Conservation (phyloP, 768 basidiomycete species). For the Termitomyces sp. region DNA sequence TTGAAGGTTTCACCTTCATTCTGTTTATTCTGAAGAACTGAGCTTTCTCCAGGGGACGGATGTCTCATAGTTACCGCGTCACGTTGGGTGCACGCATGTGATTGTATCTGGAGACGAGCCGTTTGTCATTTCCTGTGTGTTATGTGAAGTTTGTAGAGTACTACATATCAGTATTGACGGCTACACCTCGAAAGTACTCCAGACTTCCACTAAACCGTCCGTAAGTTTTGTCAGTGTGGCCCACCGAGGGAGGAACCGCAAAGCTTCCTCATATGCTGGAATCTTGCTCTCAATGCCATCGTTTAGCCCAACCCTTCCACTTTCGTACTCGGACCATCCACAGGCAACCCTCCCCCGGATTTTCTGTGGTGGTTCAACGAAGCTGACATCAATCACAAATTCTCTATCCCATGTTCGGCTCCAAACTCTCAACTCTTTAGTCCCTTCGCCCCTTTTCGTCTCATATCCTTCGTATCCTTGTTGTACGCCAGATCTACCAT, state of each 20-base stretch:
- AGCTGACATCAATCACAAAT: slow-evolving; percentile 45
- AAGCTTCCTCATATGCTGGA: slow-evolving; percentile 66
- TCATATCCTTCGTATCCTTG: slow-evolving; percentile 10
- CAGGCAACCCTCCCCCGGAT: slow-evolving; percentile 44
- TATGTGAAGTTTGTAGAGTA: not conserved
- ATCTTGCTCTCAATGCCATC: slow-evolving; percentile 61
- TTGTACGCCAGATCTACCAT: slow-evolving; percentile 4
- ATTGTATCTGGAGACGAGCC: not conserved
- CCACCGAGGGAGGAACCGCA: slow-evolving; percentile 67
- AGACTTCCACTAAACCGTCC: slow-evolving; percentile 60
- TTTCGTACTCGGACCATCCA: slow-evolving; percentile 53
- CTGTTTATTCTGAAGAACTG: not conserved
- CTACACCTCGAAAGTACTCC: slow-evolving; percentile 29
- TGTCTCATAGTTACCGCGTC: not conserved
- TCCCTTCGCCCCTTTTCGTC: slow-evolving; percentile 23
- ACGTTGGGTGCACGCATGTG: not conserved
- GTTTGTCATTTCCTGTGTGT: not conserved
- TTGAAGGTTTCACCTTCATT: not conserved
- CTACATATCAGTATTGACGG: not conserved
- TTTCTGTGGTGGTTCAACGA: slow-evolving; percentile 37
- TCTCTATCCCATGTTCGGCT: slow-evolving; percentile 47
- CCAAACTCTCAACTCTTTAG: slow-evolving; percentile 43
- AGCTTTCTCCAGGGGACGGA: not conserved
- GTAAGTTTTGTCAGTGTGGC: slow-evolving; percentile 53
- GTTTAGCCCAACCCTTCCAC: slow-evolving; percentile 35